Evolutionary conservation across 2,329 filamentous ascomycete species (phyloP).

Genomic region (Ceratocystis papillata): DNA sequence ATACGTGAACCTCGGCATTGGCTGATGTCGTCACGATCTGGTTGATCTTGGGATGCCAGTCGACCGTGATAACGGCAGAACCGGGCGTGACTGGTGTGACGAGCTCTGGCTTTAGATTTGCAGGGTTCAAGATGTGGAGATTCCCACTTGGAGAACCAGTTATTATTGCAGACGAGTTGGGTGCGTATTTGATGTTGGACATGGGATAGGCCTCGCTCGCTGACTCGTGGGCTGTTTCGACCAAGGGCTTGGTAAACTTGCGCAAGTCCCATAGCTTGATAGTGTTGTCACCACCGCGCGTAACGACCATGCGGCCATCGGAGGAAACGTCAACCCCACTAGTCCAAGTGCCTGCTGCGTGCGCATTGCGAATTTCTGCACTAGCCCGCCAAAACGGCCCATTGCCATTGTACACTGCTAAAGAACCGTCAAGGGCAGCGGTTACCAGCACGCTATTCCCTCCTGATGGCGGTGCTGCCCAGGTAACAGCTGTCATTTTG

Average conservation of each 20-base stretch:
- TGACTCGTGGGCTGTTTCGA: slow-evolving; percentile 65
- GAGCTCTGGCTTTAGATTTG: slow-evolving; percentile 73
- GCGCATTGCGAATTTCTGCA: slow-evolving; percentile 74
- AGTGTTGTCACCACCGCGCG: slow-evolving; percentile 76
- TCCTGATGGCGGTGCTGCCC: slow-evolving; percentile 68
- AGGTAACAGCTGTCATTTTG: slow-evolving; percentile 85
- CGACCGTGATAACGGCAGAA: slow-evolving; percentile 67
- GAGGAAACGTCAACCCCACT: slow-evolving; percentile 81
- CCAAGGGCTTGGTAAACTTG: slow-evolving; percentile 85
- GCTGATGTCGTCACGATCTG: slow-evolving; percentile 92
- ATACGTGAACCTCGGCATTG: slow-evolving; percentile 77
- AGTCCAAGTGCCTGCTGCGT: slow-evolving; percentile 77
- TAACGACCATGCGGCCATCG: slow-evolving; percentile 83
- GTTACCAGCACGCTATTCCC: slow-evolving; percentile 67
- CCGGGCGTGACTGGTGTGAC: slow-evolving; percentile 82
- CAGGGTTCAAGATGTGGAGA: slow-evolving; percentile 86
- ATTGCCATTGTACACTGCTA: slow-evolving; percentile 86
- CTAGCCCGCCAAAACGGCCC: slow-evolving; percentile 73
- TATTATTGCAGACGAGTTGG: slow-evolving; percentile 70
- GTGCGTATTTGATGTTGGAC: slow-evolving; percentile 81
- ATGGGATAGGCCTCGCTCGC: slow-evolving; percentile 76
- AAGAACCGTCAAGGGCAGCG: slow-evolving; percentile 74
- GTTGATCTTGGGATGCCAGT: slow-evolving; percentile 92
- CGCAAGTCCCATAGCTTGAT: slow-evolving; percentile 96
- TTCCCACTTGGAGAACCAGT: slow-evolving; percentile 79